These are phyloP conservation scores for Fistulifera pelliculosa DNA, from an alignment of 108 stramenopile genomes.

Conservation along the genomic window DNA sequence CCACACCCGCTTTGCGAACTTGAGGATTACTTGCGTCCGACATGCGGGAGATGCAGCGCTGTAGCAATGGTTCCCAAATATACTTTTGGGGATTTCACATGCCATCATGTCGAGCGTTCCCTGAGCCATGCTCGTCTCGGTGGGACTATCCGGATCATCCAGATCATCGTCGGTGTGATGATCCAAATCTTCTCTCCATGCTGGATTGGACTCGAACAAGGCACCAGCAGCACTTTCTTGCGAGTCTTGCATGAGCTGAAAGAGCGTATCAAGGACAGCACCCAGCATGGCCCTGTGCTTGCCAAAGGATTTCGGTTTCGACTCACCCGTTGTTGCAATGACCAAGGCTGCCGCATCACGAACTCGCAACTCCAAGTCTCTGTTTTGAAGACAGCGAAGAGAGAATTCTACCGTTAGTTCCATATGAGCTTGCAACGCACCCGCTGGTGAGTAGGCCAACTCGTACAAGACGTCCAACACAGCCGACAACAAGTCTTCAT, in stretches of 20 bases:
- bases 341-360: constrained; percentile 84
- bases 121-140: constrained; percentile 91
- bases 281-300: constrained; percentile 63
- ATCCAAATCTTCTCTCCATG: constrained; percentile 74
- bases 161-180: constrained; percentile 57
- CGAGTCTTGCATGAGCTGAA: constrained; percentile 82
- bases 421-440: constrained; percentile 46
- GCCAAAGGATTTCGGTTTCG: constrained; percentile 87
- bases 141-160: constrained; percentile 69
- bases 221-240: constrained; percentile 89
- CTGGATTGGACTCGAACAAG: constrained; percentile 85
- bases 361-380: constrained; percentile 72
- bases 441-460: constrained; percentile 58
- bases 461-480: constrained; percentile 88
- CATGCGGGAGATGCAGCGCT: constrained; percentile 78
- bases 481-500: constrained; percentile 71
- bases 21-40: constrained; percentile 54
- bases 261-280: constrained; percentile 66
- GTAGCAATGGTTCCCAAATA: constrained; percentile 82
- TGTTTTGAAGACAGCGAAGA: constrained; percentile 41
- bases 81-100: constrained; percentile 93
- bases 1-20: constrained; percentile 92
- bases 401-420: constrained; percentile 55
- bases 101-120: constrained; percentile 93
- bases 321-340: constrained; percentile 88